phyloP scores from a whole-genome alignment of 2,329 filamentous ascomycete genomes.

The Pseudocercospora ulei region DNA sequence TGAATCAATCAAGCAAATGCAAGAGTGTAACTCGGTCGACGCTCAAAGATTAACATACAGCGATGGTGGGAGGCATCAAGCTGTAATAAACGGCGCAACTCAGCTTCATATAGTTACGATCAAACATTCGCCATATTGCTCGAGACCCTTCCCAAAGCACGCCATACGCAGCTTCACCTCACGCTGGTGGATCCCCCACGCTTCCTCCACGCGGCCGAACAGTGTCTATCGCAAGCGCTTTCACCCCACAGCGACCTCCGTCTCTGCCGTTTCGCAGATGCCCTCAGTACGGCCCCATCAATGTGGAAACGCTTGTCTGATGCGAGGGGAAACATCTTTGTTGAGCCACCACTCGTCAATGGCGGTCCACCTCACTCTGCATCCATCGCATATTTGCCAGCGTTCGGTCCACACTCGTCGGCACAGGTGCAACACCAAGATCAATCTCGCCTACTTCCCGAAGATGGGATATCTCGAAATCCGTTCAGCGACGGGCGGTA shows the following conservation, averaged over 20 bases:
- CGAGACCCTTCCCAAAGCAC: conserved; percentile 5
- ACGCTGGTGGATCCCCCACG: neutral
- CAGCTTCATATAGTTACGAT: conserved; percentile 17
- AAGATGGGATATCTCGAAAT: conserved; percentile 32
- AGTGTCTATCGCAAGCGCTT: too few relatives aligned
- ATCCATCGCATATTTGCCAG: neutral
- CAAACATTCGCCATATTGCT: conserved; percentile 13
- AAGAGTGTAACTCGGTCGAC: too few relatives aligned
- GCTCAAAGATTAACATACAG: neutral
- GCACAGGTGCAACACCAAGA: conserved; percentile 18
- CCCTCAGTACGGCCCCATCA: too few relatives aligned
- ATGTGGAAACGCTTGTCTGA: too few relatives aligned
- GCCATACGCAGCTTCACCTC: conserved; percentile 1
- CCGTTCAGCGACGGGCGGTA: conserved; percentile 28
- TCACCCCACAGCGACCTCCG: too few relatives aligned
- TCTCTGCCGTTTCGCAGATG: too few relatives aligned
- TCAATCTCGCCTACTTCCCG: conserved; percentile 32
- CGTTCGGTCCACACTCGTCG: neutral
- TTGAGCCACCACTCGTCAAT: too few relatives aligned
- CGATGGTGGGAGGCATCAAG: neutral
- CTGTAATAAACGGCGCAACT: conserved; percentile 3
- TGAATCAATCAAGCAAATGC: neutral
- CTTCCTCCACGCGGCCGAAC: too few relatives aligned
- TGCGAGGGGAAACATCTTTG: too few relatives aligned
- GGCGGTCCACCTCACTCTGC: too few relatives aligned